Percentiles rank a stretch among this genome's conserved stretches.
Conservation (phyloP, 2,329 filamentous ascomycete species). For the Phyllosticta citribraziliensis region DNA sequence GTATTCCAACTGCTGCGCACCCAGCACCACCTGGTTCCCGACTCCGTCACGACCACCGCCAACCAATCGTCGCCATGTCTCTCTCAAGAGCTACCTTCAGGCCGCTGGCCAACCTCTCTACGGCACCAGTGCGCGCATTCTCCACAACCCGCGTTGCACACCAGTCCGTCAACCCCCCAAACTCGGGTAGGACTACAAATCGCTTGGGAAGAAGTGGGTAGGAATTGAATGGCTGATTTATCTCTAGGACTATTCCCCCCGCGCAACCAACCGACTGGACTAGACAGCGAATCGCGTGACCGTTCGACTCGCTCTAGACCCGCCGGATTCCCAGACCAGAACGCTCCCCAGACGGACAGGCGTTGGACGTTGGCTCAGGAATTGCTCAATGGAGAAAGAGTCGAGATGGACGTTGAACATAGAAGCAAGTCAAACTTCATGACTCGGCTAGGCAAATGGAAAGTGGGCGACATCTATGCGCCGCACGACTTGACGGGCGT, state of each 20-base stretch:
- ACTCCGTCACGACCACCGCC: background rate
- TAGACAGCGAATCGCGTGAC: too few species aligned
- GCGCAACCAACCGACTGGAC: too few species aligned
- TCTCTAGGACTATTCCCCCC: background rate
- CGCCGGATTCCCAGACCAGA: too few species aligned
- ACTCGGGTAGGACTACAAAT: background rate
- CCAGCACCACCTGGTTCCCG: background rate
- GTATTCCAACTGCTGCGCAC: background rate
- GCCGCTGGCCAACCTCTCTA: background rate
- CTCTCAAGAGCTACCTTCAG: background rate
- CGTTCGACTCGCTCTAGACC: too few species aligned
- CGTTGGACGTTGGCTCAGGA: background rate
- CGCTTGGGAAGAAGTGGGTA: background rate
- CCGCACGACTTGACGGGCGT: conserved; percentile 72
- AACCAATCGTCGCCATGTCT: background rate
- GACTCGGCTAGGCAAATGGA: conserved; percentile 55
- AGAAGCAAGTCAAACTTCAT: background rate
- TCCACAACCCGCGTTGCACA: background rate
- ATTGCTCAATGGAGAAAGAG: background rate
- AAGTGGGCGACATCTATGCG: conserved; percentile 74
- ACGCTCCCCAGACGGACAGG: background rate
- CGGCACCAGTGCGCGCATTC: background rate
- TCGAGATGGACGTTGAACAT: background rate
- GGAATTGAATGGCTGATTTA: background rate
- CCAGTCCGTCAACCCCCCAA: background rate